Evolutionary conservation across 805 yeast species (phyloP), one percentile per base, ranked within the genome.

Genomic region (Priceomyces fermenticarens): DNA sequence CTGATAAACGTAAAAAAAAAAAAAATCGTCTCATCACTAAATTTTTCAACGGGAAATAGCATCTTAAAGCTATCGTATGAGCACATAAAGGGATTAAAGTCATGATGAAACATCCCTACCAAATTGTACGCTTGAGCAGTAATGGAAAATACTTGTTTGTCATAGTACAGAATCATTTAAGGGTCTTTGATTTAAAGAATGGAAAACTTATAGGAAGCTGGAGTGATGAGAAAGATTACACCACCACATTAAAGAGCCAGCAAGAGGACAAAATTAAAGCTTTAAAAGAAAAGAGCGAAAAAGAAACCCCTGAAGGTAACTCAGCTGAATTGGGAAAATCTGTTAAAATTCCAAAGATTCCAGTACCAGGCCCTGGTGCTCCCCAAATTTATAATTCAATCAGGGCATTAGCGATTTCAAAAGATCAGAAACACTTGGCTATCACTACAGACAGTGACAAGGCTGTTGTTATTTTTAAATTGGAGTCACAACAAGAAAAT

Each of bases 361-460:
- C 85, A 13, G 70, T 70, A 5, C 81, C 86, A 12, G 85, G 86
- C 2, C 74, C 80, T 1, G 88, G 86, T 7, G 85, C 85, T 3
- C 85, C 87, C 16, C 80, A 78, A 38, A 71, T 78, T 17, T 79
- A 74, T 57, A 83, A 83, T 46, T 80, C 83, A 51, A 78, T 90
- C 36, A 75, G 95, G 57, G 74, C 80, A 15, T 59, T 90, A 47
- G 61, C 65, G 6, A 55, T 88, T 38, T 63, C 77, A 16, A 67
- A 75, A 49, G 85, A 80, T 35, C 64, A 56, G 15, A 59, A 69
- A 32, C 69, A 72, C 51, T 58, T 90, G 29, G 69, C 86, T 17
- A 85, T 80, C 1, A 80, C 87, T 33, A 82, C 95, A 2, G 96
- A 88, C 56, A 84, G 83, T 42, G 95, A 86, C 56, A 93, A 91